Evolutionary conservation across 257 asterid genomes (phyloP).

Genomic region (Coffea canephora): DNA sequence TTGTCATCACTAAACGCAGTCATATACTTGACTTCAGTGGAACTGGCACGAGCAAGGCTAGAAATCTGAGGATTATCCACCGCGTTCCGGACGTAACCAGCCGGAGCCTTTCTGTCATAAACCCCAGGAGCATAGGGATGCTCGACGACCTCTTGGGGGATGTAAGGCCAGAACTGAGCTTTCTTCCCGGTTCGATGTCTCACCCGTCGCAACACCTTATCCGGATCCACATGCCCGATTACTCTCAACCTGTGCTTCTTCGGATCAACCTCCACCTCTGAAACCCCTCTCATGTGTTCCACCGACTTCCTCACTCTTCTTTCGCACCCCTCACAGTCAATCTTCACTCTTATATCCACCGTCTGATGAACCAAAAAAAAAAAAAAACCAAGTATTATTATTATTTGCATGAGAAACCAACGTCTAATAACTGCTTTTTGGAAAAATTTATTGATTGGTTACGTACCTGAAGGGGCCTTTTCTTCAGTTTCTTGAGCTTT

Average conservation of each 20-base stretch:
- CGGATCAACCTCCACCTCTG: slow-evolving; percentile 33
- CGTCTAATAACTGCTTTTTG: too few relatives aligned
- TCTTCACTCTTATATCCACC: slow-evolving; percentile 45
- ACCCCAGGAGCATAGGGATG: slow-evolving; percentile 47
- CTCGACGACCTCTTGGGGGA: slow-evolving; percentile 38
- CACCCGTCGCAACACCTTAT: slow-evolving; percentile 36
- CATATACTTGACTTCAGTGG: slow-evolving; percentile 37
- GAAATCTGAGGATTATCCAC: slow-evolving; percentile 24
- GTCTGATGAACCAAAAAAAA: slow-evolving; percentile 17
- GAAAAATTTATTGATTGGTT: too few relatives aligned
- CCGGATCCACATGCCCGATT: slow-evolving; percentile 39
- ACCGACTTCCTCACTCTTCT: slow-evolving; percentile 40
- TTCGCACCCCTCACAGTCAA: slow-evolving; percentile 48
- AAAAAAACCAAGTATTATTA: too few relatives aligned
- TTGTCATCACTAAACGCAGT: slow-evolving; percentile 49
- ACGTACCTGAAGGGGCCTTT: too few relatives aligned
- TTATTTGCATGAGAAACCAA: too few relatives aligned
- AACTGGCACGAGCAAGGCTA: slow-evolving; percentile 37
- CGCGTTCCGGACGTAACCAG: slow-evolving; percentile 34
- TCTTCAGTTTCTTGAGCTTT: too few relatives aligned
- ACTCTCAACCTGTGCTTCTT: slow-evolving; percentile 39
- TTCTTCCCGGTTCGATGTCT: slow-evolving; percentile 34
- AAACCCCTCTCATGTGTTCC: slow-evolving; percentile 39
- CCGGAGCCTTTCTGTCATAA: slow-evolving; percentile 42
- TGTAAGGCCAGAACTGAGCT: slow-evolving; percentile 45